These are phyloP conservation scores for Coelastrella sp. DNA, from an alignment of 139 green algal species.

Conservation along the genomic window DNA sequence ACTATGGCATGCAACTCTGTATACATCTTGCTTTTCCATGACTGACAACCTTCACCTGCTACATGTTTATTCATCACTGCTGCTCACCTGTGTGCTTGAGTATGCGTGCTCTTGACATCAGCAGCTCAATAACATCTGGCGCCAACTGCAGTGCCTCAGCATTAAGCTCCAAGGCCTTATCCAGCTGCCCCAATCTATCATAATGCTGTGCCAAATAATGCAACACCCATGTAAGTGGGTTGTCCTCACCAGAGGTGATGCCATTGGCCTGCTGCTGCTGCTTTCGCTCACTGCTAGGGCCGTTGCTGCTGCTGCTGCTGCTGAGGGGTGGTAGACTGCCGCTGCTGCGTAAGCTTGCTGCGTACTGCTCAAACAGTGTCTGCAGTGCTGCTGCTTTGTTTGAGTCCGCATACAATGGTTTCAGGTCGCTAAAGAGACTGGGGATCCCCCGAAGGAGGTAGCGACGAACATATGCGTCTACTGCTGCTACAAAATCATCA, in stretches of 20 bases:
- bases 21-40: too few species aligned
- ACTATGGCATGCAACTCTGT: too few species aligned
- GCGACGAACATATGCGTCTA: constrained; percentile 77
- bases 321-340: neutral
- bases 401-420: constrained; percentile 81
- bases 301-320: constrained; percentile 42
- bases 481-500: constrained; percentile 74
- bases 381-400: constrained; percentile 60
- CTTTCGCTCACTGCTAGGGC: neutral
- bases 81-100: constrained; percentile 70
- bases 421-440: constrained; percentile 94
- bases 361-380: constrained; percentile 52
- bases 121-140: constrained; percentile 84
- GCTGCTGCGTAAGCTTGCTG: neutral
- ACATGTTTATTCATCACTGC: too few species aligned
- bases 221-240: constrained; percentile 72
- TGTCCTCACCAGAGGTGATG: neutral
- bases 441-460: constrained; percentile 91
- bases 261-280: constrained; percentile 10
- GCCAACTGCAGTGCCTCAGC: constrained; percentile 77
- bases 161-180: constrained; percentile 75
- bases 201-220: constrained; percentile 88
- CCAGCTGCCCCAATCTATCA: constrained; percentile 70
- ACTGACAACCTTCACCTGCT: too few species aligned
- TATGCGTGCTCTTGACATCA: constrained; percentile 69